Percentiles rank a stretch among this genome's conserved stretches.
Evolutionary conservation across 192 early-diverging fungal genomes (phyloP).

Genomic region (Umbelopsis sp.): DNA sequence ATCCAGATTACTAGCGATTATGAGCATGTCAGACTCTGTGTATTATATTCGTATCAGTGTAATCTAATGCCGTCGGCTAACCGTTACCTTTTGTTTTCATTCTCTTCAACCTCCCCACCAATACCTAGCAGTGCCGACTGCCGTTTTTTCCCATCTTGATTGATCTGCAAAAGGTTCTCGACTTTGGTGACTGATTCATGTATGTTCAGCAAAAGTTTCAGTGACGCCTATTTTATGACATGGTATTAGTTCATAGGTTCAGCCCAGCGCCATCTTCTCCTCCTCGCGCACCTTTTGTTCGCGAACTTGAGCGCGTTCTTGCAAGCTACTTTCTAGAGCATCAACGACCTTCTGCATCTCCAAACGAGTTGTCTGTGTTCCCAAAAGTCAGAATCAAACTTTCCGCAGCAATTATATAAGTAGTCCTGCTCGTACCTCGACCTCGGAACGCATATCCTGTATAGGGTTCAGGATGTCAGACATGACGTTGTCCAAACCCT

Average conservation of each 20-base stretch:
- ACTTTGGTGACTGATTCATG: slow-evolving; percentile 79
- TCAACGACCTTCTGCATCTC: slow-evolving; percentile 57
- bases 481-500: slow-evolving; percentile 71
- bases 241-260: background rate
- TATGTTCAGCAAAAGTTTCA: slow-evolving; percentile 76
- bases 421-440: slow-evolving; percentile 45
- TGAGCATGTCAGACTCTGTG: background rate
- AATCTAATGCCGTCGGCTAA: background rate
- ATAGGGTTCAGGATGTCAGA: slow-evolving; percentile 61
- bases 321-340: slow-evolving; percentile 60
- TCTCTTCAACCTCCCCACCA: slow-evolving; percentile 2
- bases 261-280: background rate
- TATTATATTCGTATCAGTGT: background rate
- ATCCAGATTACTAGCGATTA: slow-evolving; percentile 41
- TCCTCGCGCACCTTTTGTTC: slow-evolving; percentile 63
- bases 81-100: slow-evolving; percentile 10
- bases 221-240: slow-evolving; percentile 42
- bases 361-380: slow-evolving; percentile 49
- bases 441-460: slow-evolving; percentile 60
- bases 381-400: background rate
- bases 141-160: slow-evolving; percentile 25
- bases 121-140: background rate
- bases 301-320: slow-evolving; percentile 61
- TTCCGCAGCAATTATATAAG: too few relatives aligned
- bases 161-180: slow-evolving; percentile 68